A percentile compares a stretch with the other conserved stretches of the same genome.
These are phyloP conservation scores for Schoenoplectus triqueter DNA, from an alignment of 202 grass and related monocot genomes.

Conservation along the genomic window DNA sequence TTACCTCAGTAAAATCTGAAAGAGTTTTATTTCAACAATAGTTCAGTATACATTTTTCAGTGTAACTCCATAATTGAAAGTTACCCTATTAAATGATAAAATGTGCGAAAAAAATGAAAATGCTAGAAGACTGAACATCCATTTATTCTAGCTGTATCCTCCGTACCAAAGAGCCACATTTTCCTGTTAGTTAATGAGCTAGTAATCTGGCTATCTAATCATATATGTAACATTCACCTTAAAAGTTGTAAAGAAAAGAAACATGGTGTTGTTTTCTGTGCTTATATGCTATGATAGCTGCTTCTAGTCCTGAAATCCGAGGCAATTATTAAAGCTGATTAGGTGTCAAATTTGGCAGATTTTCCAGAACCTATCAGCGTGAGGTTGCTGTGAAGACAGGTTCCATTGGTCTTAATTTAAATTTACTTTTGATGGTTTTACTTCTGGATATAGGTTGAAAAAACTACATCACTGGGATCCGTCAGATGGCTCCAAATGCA, in stretches of 20 bases:
- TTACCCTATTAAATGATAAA: background rate
- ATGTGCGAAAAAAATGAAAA: background rate
- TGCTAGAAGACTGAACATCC: background rate
- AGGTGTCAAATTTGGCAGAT: background rate
- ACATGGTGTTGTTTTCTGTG: too few species aligned
- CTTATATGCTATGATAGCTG: too few species aligned
- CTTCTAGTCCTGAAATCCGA: too few species aligned
- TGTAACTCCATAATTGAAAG: background rate
- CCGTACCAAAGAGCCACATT: background rate
- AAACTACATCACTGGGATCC: constrained; percentile 69
- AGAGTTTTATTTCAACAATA: background rate
- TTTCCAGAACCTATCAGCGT: background rate
- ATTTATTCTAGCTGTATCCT: constrained; percentile 14
- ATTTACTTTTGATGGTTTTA: constrained; percentile 27
- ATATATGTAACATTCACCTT: background rate
- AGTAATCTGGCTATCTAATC: background rate
- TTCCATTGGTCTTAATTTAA: background rate
- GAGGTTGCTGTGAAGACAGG: background rate
- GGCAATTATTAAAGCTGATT: too few species aligned
- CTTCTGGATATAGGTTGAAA: constrained; percentile 53
- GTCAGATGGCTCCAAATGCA: constrained; percentile 95
- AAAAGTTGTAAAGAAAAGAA: background rate
- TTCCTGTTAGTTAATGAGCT: background rate
- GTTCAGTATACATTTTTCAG: background rate
- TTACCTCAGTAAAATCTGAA: background rate